Evolutionary conservation across 306 rosid genomes (phyloP).

Genomic region (Castanea mollissima): DNA sequence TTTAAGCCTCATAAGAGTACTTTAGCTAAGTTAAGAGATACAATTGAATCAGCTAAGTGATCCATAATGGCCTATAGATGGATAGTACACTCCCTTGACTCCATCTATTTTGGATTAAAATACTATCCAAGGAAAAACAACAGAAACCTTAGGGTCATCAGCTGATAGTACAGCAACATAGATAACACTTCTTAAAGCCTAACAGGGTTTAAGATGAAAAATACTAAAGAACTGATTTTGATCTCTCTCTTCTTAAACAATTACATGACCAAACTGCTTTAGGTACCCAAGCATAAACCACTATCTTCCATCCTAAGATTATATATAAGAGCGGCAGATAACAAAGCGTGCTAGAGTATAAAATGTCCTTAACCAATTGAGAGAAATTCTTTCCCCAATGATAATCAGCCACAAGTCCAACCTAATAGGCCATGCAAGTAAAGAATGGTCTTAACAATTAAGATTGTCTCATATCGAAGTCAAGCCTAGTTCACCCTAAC

Average conservation of each 20-base stretch:
- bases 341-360: background rate
- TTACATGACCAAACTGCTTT: background rate
- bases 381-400: background rate
- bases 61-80: background rate
- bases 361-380: background rate
- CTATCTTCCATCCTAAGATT: background rate
- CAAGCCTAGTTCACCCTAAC: background rate
- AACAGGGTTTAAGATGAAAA: background rate
- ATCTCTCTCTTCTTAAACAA: background rate
- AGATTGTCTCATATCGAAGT: background rate
- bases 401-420: background rate
- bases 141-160: background rate
- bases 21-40: no score
- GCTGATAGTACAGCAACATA: background rate
- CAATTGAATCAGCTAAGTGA: background rate
- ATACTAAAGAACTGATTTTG: background rate
- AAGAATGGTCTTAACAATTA: background rate
- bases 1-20: background rate
- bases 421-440: background rate
- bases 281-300: constrained; percentile 2
- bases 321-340: background rate
- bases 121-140: background rate
- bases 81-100: background rate
- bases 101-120: background rate
- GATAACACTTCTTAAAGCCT: background rate